Evolutionary conservation across 371 early-diverging fungal species (phyloP).

Genomic region (Mucor circinelloides): DNA sequence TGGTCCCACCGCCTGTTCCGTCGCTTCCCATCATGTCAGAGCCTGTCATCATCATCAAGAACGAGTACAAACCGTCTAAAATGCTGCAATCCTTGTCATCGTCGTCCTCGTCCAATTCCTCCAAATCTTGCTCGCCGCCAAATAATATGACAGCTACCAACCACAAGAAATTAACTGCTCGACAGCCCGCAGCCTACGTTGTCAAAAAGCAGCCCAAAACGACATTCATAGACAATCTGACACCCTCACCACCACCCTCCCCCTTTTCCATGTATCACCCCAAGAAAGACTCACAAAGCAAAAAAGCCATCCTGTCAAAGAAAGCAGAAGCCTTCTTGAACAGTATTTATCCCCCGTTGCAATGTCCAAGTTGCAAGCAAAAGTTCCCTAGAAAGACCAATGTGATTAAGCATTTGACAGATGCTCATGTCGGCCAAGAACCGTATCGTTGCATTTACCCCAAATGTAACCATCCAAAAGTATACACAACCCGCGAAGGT

Average conservation of each 20-base stretch:
- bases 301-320: constrained; percentile 34
- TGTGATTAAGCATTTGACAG: constrained; percentile 48
- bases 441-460: constrained; percentile 50
- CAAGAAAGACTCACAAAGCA: constrained; percentile 27
- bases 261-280: constrained; percentile 20
- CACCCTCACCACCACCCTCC: constrained; percentile 30
- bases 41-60: background rate
- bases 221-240: background rate
- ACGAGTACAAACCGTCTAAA: background rate
- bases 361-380: constrained; percentile 47
- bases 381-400: constrained; percentile 47
- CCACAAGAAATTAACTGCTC: background rate
- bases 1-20: background rate
- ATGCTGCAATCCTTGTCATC: background rate
- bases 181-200: background rate
- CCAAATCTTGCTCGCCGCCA: background rate
- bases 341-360: constrained; percentile 40
- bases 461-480: constrained; percentile 41
- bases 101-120: background rate
- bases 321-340: constrained; percentile 33
- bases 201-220: constrained; percentile 2
- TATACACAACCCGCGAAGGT: constrained; percentile 50
- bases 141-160: background rate
- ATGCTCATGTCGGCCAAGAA: constrained; percentile 44
- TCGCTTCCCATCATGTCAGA: background rate